phyloP scores from a whole-genome alignment of 345 rosid species.

The Aquilaria yunnanensis region DNA sequence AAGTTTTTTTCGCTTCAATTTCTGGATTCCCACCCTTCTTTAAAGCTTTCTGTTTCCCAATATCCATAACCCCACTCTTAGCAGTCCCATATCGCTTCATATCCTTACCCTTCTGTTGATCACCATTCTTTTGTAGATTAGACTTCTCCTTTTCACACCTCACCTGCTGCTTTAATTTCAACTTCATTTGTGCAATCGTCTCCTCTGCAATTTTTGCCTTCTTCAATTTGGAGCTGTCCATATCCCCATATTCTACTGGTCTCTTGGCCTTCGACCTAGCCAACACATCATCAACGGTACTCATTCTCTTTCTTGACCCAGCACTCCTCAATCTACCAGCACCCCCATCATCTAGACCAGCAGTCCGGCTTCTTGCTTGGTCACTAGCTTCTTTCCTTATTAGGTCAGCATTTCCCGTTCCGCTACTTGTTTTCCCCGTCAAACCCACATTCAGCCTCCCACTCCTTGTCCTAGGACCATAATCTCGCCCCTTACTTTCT shows the following conservation, averaged over 20 bases:
- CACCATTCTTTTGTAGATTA: conserved; percentile 21
- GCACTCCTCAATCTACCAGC: conserved; percentile 6
- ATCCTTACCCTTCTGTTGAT: conserved; percentile 17
- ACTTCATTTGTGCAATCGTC: conserved; percentile 38
- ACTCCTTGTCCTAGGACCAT: conserved; percentile 16
- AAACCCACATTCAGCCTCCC: conserved; percentile 19
- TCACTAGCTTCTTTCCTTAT: conserved; percentile 11
- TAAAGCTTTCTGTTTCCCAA: conserved; percentile 9
- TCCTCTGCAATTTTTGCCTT: conserved; percentile 37
- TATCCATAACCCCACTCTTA: background rate
- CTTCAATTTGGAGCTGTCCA: conserved; percentile 11
- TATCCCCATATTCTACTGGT: conserved; percentile 10
- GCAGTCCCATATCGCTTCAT: conserved; percentile 1
- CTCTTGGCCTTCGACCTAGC: conserved; percentile 24
- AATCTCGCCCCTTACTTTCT: conserved; percentile 19
- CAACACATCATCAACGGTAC: conserved; percentile 19
- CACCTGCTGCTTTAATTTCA: conserved; percentile 33
- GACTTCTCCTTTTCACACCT: conserved; percentile 23
- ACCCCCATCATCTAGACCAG: conserved; percentile 5
- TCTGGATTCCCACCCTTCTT: conserved; percentile 14
- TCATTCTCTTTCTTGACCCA: conserved; percentile 19
- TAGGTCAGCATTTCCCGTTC: conserved; percentile 14
- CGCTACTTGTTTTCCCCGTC: conserved; percentile 15
- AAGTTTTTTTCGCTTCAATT: conserved; percentile 4
- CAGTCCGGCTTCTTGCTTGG: background rate